Conservation (phyloP, 441 rosid species). For the Erodium texanum region DNA sequence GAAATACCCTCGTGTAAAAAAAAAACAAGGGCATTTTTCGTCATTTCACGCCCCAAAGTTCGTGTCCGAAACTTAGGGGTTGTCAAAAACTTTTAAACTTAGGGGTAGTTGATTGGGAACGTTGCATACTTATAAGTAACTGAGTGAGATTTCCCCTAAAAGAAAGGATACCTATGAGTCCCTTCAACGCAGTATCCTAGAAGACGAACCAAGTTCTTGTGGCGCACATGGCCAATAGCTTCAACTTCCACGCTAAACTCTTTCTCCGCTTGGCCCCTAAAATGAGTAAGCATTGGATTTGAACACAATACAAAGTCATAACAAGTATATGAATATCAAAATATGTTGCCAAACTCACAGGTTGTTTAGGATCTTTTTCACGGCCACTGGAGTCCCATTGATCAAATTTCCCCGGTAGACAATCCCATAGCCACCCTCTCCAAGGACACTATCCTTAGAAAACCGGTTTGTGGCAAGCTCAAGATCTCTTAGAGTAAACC, state of each 20-base stretch:
- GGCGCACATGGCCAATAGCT: slow-evolving; percentile 96
- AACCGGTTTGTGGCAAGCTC: slow-evolving; percentile 79
- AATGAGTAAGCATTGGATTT: not conserved
- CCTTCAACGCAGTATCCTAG: slow-evolving; percentile 95
- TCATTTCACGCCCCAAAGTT: too few relatives aligned
- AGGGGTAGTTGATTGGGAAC: too few relatives aligned
- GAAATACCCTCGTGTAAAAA: too few relatives aligned
- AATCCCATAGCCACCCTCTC: slow-evolving; percentile 96
- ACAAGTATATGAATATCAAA: not conserved
- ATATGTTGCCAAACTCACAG: slow-evolving; percentile 41
- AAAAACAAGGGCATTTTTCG: too few relatives aligned
- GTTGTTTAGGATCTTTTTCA: slow-evolving; percentile 80
- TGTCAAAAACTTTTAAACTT: too few relatives aligned
- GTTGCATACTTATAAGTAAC: too few relatives aligned
- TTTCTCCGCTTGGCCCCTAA: slow-evolving; percentile 96
- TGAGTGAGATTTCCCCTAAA: not conserved
- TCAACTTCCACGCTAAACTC: slow-evolving; percentile 91
- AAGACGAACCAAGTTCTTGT: slow-evolving; percentile 94
- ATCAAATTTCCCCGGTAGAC: slow-evolving; percentile 67
- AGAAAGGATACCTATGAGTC: slow-evolving; percentile 52
- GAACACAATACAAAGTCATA: not conserved
- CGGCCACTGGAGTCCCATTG: slow-evolving; percentile 78
- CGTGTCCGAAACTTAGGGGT: too few relatives aligned
- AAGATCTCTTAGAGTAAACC: slow-evolving; percentile 94
- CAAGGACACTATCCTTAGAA: slow-evolving; percentile 77